phyloP scores from a whole-genome alignment of 768 basidiomycete genomes.

The Cyclocybe cylindracea region DNA sequence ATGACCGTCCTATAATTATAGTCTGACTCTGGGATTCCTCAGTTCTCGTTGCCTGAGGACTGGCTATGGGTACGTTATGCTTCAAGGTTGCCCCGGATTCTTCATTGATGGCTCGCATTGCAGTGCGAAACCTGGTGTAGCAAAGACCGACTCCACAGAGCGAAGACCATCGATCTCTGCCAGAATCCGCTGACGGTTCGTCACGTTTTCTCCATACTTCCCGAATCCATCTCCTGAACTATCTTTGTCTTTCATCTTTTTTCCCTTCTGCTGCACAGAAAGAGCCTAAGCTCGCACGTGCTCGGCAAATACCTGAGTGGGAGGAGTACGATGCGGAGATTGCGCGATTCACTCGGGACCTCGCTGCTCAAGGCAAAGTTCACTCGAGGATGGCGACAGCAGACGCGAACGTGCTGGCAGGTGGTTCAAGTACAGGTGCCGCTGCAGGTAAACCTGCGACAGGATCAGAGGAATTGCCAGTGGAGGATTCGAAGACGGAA shows the following conservation, averaged over 20 bases:
- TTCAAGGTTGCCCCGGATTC: neutral
- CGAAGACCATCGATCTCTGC: constrained; percentile 93
- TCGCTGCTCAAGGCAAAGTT: constrained; percentile 72
- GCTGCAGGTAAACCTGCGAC: neutral
- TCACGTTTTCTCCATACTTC: constrained; percentile 7
- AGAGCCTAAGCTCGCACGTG: constrained; percentile 93
- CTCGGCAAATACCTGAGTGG: constrained; percentile 97
- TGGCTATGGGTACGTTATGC: constrained; percentile 87
- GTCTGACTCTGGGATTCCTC: neutral
- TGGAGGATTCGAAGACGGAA: too few species aligned
- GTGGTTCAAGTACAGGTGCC: constrained; percentile 23
- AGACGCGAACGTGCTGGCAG: constrained; percentile 70
- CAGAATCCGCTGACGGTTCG: constrained; percentile 93
- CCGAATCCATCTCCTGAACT: neutral
- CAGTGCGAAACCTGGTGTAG: constrained; percentile 99
- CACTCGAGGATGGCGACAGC: constrained; percentile 66
- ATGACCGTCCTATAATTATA: neutral
- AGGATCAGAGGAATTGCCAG: too few species aligned
- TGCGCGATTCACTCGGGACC: constrained; percentile 71
- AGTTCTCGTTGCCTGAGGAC: constrained; percentile 88
- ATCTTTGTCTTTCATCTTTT: constrained; percentile 4
- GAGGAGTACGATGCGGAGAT: constrained; percentile 93
- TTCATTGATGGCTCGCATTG: constrained; percentile 5
- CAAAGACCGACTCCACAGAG: constrained; percentile 79
- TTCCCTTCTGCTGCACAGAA: constrained; percentile 54